Conservation (phyloP, 1,284 basidiomycete genomes). For the Neolentinus lepideus region DNA sequence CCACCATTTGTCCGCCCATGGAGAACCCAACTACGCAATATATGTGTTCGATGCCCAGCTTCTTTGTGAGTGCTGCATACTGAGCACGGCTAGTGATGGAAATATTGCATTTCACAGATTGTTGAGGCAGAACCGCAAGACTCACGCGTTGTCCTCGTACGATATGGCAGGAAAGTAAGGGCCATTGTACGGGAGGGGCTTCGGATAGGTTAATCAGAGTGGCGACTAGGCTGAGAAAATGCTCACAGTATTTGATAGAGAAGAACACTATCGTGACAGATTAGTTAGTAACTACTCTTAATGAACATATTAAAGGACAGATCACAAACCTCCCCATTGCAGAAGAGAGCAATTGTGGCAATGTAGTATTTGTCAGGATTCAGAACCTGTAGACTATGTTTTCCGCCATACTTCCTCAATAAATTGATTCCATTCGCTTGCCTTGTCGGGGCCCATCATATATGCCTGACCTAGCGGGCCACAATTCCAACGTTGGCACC, state of each 20-base stretch:
- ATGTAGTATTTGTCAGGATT: slow-evolving; percentile 44
- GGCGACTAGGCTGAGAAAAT: background rate
- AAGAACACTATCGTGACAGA: slow-evolving; percentile 36
- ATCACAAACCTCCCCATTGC: slow-evolving; percentile 44
- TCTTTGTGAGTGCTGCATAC: slow-evolving; percentile 42
- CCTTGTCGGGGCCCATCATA: slow-evolving; percentile 44
- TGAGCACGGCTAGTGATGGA: slow-evolving; percentile 39
- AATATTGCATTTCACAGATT: background rate
- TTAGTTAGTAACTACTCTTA: slow-evolving; percentile 1
- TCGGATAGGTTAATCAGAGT: slow-evolving; percentile 1
- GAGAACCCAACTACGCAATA: slow-evolving; percentile 51
- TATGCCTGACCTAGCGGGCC: slow-evolving; percentile 46
- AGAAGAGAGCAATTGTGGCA: slow-evolving; percentile 50
- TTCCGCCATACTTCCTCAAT: too few relatives aligned
- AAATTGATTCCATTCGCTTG: slow-evolving; percentile 6
- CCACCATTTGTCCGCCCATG: slow-evolving; percentile 55
- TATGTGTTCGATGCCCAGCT: slow-evolving; percentile 41
- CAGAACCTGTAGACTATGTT: slow-evolving; percentile 30
- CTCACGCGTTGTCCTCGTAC: slow-evolving; percentile 20
- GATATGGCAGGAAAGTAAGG: slow-evolving; percentile 24
- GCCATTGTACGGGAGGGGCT: slow-evolving; percentile 25
- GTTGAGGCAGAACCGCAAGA: background rate
- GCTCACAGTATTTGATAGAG: slow-evolving; percentile 53
- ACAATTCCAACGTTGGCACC: too few relatives aligned
- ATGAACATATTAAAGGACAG: background rate